These are phyloP conservation scores for Hippophae rhamnoides DNA, from an alignment of 306 rosid species.

Conservation along the genomic window DNA sequence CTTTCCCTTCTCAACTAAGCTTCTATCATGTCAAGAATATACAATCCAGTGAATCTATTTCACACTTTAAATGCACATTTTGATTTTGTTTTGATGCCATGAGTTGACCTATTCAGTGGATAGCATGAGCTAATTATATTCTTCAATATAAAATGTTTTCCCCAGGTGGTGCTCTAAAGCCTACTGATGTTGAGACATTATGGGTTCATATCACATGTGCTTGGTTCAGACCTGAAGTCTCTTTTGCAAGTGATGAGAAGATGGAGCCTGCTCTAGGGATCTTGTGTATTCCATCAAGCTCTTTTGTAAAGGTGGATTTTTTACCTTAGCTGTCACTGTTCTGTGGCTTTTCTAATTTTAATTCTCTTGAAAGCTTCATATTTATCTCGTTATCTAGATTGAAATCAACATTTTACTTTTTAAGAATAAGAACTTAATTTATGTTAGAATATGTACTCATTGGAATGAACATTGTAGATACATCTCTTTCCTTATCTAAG, in stretches of 20 bases:
- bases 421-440: no score
- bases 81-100: neutral
- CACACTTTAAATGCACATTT: no score
- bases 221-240: slow-evolving; percentile 92
- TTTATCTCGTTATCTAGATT: slow-evolving; percentile 13
- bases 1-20: no score
- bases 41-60: no score
- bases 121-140: slow-evolving; percentile 9
- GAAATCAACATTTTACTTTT: neutral
- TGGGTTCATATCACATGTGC: slow-evolving; percentile 97
- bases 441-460: no score
- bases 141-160: slow-evolving; percentile 10
- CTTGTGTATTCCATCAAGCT: slow-evolving; percentile 88
- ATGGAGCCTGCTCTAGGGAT: slow-evolving; percentile 96
- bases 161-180: slow-evolving; percentile 77
- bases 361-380: neutral
- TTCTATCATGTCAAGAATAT: no score
- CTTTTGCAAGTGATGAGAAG: slow-evolving; percentile 81
- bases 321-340: neutral
- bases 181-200: slow-evolving; percentile 19
- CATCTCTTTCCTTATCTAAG: no score
- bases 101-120: neutral
- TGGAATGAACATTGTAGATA: no score
- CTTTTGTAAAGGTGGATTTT: slow-evolving; percentile 76
- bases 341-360: slow-evolving; percentile 6